Evolutionary conservation across 495 filamentous ascomycete genomes (phyloP).

Genomic region (Lasiosphaeria ovina): DNA sequence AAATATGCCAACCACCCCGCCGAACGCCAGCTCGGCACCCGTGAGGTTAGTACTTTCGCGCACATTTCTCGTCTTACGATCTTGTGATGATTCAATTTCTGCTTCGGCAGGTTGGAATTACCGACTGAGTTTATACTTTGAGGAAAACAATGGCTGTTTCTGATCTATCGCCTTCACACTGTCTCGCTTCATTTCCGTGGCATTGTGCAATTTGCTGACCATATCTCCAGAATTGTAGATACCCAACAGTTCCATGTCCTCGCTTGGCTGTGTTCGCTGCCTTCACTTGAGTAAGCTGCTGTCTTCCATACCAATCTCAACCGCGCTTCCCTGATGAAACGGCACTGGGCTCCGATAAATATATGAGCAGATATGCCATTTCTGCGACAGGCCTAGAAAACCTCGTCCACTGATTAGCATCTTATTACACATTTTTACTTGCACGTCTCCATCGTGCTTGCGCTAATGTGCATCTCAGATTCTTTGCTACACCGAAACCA

Average conservation of each 20-base stretch:
- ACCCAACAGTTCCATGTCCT: not conserved
- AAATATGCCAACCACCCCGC: not conserved
- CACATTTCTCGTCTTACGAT: slow-evolving; percentile 1
- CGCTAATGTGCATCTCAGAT: slow-evolving; percentile 19
- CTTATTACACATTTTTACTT: slow-evolving; percentile 18
- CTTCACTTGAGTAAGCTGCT: slow-evolving; percentile 21
- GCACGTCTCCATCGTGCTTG: slow-evolving; percentile 4
- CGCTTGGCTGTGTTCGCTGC: not conserved
- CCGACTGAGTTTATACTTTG: slow-evolving; percentile 83
- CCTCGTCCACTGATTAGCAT: slow-evolving; percentile 91
- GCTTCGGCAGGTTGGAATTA: slow-evolving; percentile 98
- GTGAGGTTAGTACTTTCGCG: slow-evolving; percentile 19
- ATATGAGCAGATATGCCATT: slow-evolving; percentile 84
- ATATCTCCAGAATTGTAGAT: not conserved
- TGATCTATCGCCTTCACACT: slow-evolving; percentile 53
- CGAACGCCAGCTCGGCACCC: not conserved
- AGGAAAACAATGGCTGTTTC: slow-evolving; percentile 88
- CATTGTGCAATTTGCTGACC: slow-evolving; percentile 15
- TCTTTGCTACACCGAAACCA: not conserved
- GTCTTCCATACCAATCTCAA: slow-evolving; percentile 15
- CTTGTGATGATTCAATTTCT: slow-evolving; percentile 79
- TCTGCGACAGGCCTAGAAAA: slow-evolving; percentile 99
- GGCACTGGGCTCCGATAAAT: slow-evolving; percentile 99
- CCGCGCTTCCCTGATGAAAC: slow-evolving; percentile 74
- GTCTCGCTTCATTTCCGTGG: not conserved